Conservation (phyloP, 1,284 basidiomycete genomes). For the Puccinia triticina region DNA sequence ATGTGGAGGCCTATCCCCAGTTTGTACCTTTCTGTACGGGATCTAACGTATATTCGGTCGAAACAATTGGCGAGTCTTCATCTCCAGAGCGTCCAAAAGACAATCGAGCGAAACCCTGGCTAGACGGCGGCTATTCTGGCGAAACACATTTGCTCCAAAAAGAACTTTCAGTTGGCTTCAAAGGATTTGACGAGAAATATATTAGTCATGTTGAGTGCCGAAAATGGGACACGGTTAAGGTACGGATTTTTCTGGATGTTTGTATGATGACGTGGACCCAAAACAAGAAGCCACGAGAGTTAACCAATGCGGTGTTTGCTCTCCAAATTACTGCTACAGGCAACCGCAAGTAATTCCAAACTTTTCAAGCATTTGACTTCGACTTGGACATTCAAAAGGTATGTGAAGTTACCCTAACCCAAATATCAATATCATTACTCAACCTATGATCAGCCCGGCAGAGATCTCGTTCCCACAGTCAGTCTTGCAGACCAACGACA, state of each 20-base stretch:
- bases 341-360: slow-evolving; percentile 41
- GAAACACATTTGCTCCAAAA: slow-evolving; percentile 42
- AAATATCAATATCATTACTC: too few relatives aligned
- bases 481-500: slow-evolving; percentile 15
- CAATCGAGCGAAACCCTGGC: slow-evolving; percentile 21
- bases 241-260: not conserved
- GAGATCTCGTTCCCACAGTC: slow-evolving; percentile 38
- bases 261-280: not conserved
- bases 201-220: slow-evolving; percentile 39
- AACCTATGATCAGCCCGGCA: not conserved
- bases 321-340: slow-evolving; percentile 1
- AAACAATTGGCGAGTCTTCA: slow-evolving; percentile 24
- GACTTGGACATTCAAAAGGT: slow-evolving; percentile 45
- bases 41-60: slow-evolving; percentile 32
- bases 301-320: not conserved
- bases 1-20: slow-evolving; percentile 49
- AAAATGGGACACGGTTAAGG: slow-evolving; percentile 50
- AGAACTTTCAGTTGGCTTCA: slow-evolving; percentile 43
- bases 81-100: not conserved
- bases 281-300: not conserved
- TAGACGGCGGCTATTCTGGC: slow-evolving; percentile 33
- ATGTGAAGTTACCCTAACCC: too few relatives aligned
- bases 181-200: slow-evolving; percentile 42
- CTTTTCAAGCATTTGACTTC: slow-evolving; percentile 48
- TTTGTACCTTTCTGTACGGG: slow-evolving; percentile 49